Evolutionary conservation across 73 alveolate genomes (phyloP), one percentile per base, ranked within the genome.

Genomic region (Urostyla sp.): DNA sequence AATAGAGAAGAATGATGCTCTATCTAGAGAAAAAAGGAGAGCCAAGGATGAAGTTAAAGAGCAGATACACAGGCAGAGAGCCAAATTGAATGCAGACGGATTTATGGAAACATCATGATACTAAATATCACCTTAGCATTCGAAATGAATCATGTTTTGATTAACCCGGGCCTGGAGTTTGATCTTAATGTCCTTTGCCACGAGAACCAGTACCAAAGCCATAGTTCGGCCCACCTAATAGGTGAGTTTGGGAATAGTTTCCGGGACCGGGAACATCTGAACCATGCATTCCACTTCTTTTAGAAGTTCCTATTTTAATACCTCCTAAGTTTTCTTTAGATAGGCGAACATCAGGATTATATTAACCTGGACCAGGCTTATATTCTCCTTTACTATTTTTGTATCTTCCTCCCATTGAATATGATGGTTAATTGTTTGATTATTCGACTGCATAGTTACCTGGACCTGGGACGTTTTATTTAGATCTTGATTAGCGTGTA

Each of bases 111-210:
- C n/a, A n/a, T n/a, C n/a, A n/a, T n/a, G n/a, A n/a, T n/a, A n/a
- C n/a, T n/a, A n/a, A n/a, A n/a, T n/a, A n/a, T n/a, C n/a, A n/a
- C n/a, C n/a, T n/a, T n/a, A n/a, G n/a, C n/a, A n/a, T n/a, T n/a
- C n/a, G n/a, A n/a, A n/a, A n/a, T n/a, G n/a, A n/a, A n/a, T n/a
- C n/a, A n/a, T n/a, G n/a, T n/a, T n/a, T n/a, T n/a, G n/a, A n/a
- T n/a, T n/a, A n/a, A 2, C 83, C 83, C 7, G 83, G 83, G n/a
- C 83, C 83, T 20, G 83, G 83, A 7, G 69, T 49, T 30, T 69
- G 20, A 16, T 49, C 83, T 20, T 1, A 3, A 16, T 49, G 34
- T 6, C 52, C 72, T 7, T 49, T 7, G 6, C 52, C 35, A 27
- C 83, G 34, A 54, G 57, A 34, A 23, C 83, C 69, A 0, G 83